Evolutionary conservation across 257 asterid genomes (phyloP).

Genomic region (Jacaranda copaia): DNA sequence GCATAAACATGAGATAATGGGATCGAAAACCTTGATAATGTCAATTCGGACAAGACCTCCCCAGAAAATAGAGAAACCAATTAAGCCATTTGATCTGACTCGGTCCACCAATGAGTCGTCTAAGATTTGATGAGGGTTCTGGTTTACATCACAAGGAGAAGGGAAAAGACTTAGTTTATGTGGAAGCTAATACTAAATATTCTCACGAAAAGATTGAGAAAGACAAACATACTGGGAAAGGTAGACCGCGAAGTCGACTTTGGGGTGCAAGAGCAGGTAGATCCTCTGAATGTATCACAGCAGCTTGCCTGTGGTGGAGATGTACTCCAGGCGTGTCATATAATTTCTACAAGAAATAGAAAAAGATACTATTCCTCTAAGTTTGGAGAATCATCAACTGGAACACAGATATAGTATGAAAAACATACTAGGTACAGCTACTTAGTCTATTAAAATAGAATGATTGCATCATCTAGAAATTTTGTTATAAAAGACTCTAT

Average conservation of each 20-base stretch:
- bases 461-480: not conserved
- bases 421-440: not conserved
- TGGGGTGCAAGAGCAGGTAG: conserved; percentile 95
- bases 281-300: conserved; percentile 91
- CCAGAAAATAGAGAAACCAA: conserved; percentile 92
- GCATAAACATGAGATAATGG: conserved; percentile 33
- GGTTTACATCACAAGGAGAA: conserved; percentile 37
- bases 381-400: conserved; percentile 6
- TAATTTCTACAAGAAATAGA: conserved; percentile 62
- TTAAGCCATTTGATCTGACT: conserved; percentile 70
- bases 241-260: conserved; percentile 92
- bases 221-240: conserved; percentile 73
- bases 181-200: conserved; percentile 19
- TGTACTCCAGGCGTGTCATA: conserved; percentile 99
- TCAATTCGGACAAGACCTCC: conserved; percentile 97
- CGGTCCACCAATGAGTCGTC: conserved; percentile 49
- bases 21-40: conserved; percentile 66
- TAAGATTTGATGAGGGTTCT: conserved; percentile 51
- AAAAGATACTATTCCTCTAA: not conserved
- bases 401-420: not conserved
- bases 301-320: conserved; percentile 99
- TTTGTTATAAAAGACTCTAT: not conserved
- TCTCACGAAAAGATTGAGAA: conserved; percentile 32
- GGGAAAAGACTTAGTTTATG: conserved; percentile 26
- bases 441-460: conserved; percentile 16